Evolutionary conservation across 345 rosid species (phyloP), one percentile per base, ranked within the genome.

Genomic region (Theobroma cacao): DNA sequence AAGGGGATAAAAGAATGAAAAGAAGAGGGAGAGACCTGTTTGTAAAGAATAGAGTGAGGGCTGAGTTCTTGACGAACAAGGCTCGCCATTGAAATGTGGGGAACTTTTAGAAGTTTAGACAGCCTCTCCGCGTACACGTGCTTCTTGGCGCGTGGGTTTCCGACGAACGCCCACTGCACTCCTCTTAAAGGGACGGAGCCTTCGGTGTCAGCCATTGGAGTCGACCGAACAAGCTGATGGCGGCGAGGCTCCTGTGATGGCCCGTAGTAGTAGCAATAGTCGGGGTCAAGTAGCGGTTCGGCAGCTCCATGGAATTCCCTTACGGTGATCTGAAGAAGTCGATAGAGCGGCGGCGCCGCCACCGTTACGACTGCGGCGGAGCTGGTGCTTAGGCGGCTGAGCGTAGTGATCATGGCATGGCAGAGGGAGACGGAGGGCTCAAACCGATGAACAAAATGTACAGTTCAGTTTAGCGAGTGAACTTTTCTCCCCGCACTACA

Each of bases 1-100:
- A 20, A 24, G 28, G n/a, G n/a, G n/a, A 26, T 26, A 26, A 59
- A 24, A 56, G 1, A 2, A 9, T 24, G 61, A 2, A 56, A 56
- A 9, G 31, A 10, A 10, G 61, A 3, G 61, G 4, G 13, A 15
- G 9, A 30, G 20, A 60, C 65, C 65, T 60, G 65, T 30, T 78
- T 67, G 75, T 85, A 76, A 17, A 83, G 79, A 80, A 75, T 63
- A 40, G 83, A 83, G 43, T 73, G 78, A 76, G 85, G 88, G 11
- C 66, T 81, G 38, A 86, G 83, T 24, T 86, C 88, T 48, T 83
- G 86, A 61, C 85, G 79, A 45, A 83, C 86, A n/a, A 83, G 82
- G 50, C 52, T 68, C 12, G 84, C 83, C 86, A 81, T 86, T 55
- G 88, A 79, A 70, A 86, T 74, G 75, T 38, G 75, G 2, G 88